phyloP scores from a whole-genome alignment of 2,329 filamentous ascomycete genomes.

The Sphaerulina populicola region DNA sequence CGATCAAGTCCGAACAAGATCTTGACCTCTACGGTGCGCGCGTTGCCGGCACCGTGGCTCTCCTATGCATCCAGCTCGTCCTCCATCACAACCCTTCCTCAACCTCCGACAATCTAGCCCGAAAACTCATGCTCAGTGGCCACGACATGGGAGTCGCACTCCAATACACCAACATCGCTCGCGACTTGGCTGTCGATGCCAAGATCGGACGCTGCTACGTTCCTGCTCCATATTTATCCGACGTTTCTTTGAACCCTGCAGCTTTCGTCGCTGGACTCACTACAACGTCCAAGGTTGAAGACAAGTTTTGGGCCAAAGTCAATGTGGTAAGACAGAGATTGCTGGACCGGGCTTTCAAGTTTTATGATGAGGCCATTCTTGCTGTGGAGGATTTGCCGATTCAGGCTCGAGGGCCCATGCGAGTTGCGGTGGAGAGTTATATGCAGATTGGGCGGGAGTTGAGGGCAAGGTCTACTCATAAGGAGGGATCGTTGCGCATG shows the following conservation, averaged over 20 bases:
- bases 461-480: slow-evolving; percentile 27
- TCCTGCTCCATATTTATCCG: slow-evolving; percentile 55
- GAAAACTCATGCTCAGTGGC: slow-evolving; percentile 49
- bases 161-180: slow-evolving; percentile 70
- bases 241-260: slow-evolving; percentile 47
- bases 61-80: slow-evolving; percentile 59
- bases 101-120: slow-evolving; percentile 26
- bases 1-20: slow-evolving; percentile 52
- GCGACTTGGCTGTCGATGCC: slow-evolving; percentile 63
- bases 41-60: slow-evolving; percentile 65
- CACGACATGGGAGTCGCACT: slow-evolving; percentile 62
- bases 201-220: slow-evolving; percentile 59
- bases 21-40: slow-evolving; percentile 56
- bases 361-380: slow-evolving; percentile 49
- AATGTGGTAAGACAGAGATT: slow-evolving; percentile 47
- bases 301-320: slow-evolving; percentile 42
- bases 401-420: slow-evolving; percentile 54
- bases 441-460: slow-evolving; percentile 66
- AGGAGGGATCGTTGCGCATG: slow-evolving; percentile 24
- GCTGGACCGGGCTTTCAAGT: slow-evolving; percentile 52
- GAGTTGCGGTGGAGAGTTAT: slow-evolving; percentile 65
- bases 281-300: slow-evolving; percentile 20
- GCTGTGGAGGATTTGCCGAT: slow-evolving; percentile 55
- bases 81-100: slow-evolving; percentile 48
- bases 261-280: slow-evolving; percentile 43